Conservation (phyloP, 495 filamentous ascomycete species). For the Tirmania nivea region DNA sequence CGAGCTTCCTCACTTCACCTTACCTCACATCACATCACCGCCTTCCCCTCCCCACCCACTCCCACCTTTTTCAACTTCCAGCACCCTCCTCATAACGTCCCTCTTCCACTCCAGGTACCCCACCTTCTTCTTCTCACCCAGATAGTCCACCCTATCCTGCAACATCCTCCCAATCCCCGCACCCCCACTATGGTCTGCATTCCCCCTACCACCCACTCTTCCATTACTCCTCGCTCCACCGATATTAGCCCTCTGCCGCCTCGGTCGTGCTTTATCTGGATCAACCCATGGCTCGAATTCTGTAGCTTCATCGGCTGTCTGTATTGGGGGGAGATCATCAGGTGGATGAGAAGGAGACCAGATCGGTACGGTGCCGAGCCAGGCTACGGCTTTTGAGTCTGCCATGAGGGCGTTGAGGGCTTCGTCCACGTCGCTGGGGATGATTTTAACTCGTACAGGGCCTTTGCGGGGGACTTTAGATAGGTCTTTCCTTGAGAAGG, state of each 20-base stretch:
- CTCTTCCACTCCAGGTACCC: slow-evolving; percentile 57
- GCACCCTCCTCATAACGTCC: slow-evolving; percentile 35
- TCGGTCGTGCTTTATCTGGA: slow-evolving; percentile 8
- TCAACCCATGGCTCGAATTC: slow-evolving; percentile 15
- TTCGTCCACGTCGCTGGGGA: background rate
- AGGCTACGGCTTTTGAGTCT: background rate
- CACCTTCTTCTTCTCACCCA: slow-evolving; percentile 44
- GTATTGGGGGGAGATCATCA: background rate
- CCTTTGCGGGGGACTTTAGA: too few species aligned
- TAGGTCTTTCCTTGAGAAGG: too few species aligned
- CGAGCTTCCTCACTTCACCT: too few species aligned
- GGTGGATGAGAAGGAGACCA: background rate
- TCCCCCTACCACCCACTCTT: slow-evolving; percentile 3
- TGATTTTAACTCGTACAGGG: too few species aligned
- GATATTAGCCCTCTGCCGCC: slow-evolving; percentile 8
- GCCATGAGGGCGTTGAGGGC: background rate
- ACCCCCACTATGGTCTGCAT: slow-evolving; percentile 6
- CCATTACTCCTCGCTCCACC: slow-evolving; percentile 11
- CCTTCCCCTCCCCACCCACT: too few species aligned
- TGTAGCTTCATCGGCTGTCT: background rate
- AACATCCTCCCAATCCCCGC: slow-evolving; percentile 22
- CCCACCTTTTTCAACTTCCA: slow-evolving; percentile 23
- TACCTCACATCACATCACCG: too few species aligned
- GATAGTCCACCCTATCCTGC: slow-evolving; percentile 59
- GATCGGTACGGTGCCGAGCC: background rate